Conservation (phyloP, 768 basidiomycete genomes). For the Mycena vulgaris region DNA sequence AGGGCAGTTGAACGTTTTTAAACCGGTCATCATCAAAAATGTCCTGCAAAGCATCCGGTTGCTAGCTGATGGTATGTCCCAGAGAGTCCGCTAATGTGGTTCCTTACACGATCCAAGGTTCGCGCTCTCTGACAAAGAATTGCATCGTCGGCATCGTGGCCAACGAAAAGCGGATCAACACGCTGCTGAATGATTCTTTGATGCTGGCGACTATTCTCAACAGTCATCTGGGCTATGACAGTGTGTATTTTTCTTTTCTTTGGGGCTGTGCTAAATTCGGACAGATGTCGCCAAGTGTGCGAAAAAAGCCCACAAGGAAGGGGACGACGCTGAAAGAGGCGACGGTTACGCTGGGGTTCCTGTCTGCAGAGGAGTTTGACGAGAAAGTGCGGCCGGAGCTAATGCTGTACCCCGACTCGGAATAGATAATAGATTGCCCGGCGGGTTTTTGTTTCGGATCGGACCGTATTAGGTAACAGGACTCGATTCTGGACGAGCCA, state of each 20-base stretch:
- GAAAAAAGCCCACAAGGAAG: slow-evolving; percentile 99
- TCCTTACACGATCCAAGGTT: slow-evolving; percentile 59
- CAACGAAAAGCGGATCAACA: slow-evolving; percentile 93
- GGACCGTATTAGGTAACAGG: neutral
- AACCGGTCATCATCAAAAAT: slow-evolving; percentile 99
- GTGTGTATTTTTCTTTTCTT: slow-evolving; percentile 63
- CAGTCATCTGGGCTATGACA: slow-evolving; percentile 96
- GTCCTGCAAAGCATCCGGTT: slow-evolving; percentile 96
- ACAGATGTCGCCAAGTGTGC: slow-evolving; percentile 97
- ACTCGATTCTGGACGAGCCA: neutral
- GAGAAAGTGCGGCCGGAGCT: slow-evolving; percentile 92
- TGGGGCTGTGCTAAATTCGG: slow-evolving; percentile 30
- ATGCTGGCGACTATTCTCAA: slow-evolving; percentile 99
- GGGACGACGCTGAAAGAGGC: slow-evolving; percentile 97
- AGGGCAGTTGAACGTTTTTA: slow-evolving; percentile 94
- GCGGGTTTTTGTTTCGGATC: neutral
- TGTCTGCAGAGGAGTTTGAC: slow-evolving; percentile 95
- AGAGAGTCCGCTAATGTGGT: slow-evolving; percentile 18
- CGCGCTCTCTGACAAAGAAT: slow-evolving; percentile 96
- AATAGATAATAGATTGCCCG: neutral
- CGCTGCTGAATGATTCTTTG: slow-evolving; percentile 92
- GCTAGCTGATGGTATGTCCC: slow-evolving; percentile 84
- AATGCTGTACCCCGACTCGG: slow-evolving; percentile 78
- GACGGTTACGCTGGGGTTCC: slow-evolving; percentile 87
- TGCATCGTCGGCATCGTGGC: slow-evolving; percentile 97